A percentile compares a stretch with the other conserved stretches of the same genome.
These are phyloP conservation scores for Suhomyces bribrorum DNA, from an alignment of 1,139 yeast species.

Conservation along the genomic window DNA sequence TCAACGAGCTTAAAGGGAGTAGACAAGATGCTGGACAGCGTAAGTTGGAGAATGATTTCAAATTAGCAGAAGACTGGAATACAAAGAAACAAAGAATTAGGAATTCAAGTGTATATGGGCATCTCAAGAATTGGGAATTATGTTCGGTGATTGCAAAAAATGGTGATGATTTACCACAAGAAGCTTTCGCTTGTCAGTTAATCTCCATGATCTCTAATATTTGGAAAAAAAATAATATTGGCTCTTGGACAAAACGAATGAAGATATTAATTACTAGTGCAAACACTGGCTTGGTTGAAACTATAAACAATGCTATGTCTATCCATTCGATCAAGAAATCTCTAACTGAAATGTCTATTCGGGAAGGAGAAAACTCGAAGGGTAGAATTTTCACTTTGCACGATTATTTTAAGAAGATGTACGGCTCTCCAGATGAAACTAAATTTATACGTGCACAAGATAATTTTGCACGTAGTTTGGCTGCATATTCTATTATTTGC, in stretches of 20 bases:
- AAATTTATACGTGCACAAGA: constrained; percentile 73
- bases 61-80: constrained; percentile 92
- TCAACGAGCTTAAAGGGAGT: constrained; percentile 24
- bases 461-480: constrained; percentile 80
- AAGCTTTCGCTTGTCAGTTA: constrained; percentile 94
- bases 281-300: constrained; percentile 88
- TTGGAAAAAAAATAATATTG: constrained; percentile 63
- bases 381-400: constrained; percentile 69
- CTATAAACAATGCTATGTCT: constrained; percentile 90
- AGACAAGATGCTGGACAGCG: constrained; percentile 76
- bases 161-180: constrained; percentile 94
- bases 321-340: constrained; percentile 94
- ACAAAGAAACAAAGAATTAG: constrained; percentile 78
- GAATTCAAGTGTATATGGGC: constrained; percentile 76
- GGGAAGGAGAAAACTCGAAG: constrained; percentile 62
- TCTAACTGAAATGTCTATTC: constrained; percentile 70
- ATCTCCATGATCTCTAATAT: constrained; percentile 82
- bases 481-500: constrained; percentile 86
- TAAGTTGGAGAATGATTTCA: constrained; percentile 85
- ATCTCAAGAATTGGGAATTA: constrained; percentile 87
- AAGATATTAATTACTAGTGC: constrained; percentile 88
- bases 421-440: constrained; percentile 58
- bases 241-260: constrained; percentile 92
- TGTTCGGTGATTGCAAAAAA: constrained; percentile 95
- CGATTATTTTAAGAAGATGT: constrained; percentile 76